Conservation (phyloP, 139 green algal species). For the Pleodorina starrii region DNA sequence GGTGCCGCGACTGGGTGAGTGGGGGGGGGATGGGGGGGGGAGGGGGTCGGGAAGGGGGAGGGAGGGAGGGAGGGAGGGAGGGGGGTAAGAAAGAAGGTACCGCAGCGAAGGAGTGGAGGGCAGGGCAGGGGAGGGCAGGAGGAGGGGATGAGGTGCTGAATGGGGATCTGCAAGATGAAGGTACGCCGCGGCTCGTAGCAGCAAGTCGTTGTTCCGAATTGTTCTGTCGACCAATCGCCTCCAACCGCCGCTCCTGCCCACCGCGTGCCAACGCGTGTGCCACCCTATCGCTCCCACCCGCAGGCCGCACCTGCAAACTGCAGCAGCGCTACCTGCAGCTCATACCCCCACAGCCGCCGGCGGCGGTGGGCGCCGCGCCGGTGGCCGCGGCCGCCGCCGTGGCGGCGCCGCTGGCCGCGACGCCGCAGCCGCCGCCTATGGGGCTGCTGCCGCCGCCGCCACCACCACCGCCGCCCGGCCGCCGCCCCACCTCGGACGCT, state of each 20-base stretch:
- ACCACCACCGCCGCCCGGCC: constrained; percentile 21
- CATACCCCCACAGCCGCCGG: neutral
- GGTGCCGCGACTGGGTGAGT: constrained; percentile 47
- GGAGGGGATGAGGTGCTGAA: no score
- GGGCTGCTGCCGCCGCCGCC: constrained; percentile 2
- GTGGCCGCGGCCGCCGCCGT: neutral
- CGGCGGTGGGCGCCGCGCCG: neutral
- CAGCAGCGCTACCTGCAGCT: constrained; percentile 51
- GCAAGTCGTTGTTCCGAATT: no score
- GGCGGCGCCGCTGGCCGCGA: neutral
- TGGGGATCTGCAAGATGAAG: no score
- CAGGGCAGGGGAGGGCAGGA: no score
- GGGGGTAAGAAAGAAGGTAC: neutral
- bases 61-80: neutral
- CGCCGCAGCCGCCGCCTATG: neutral
- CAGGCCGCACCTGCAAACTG: constrained; percentile 46
- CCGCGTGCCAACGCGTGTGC: no score
- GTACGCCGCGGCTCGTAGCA: no score
- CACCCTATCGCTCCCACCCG: neutral
- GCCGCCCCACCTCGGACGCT: neutral
- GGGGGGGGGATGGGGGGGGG: neutral
- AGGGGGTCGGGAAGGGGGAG: neutral
- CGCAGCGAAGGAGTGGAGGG: no score
- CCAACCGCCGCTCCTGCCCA: no score
- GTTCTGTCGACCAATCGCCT: no score